phyloP scores from a whole-genome alignment of 2,329 filamentous ascomycete genomes.

The Ophiostoma triangulosporum region DNA sequence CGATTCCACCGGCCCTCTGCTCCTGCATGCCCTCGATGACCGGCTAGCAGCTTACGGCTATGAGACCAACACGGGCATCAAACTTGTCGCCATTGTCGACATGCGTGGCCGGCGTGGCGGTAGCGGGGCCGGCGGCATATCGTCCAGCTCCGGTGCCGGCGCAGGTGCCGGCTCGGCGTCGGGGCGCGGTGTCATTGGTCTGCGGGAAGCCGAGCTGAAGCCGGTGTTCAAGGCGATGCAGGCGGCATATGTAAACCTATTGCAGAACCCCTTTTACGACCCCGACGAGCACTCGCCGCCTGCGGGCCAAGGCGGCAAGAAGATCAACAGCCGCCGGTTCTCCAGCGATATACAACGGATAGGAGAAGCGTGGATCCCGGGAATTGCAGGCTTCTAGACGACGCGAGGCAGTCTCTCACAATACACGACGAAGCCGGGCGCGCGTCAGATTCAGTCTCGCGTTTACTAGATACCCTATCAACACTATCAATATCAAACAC shows the following conservation, averaged over 20 bases:
- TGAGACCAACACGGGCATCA: slow-evolving; percentile 89
- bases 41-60: slow-evolving; percentile 87
- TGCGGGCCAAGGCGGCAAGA: slow-evolving; percentile 40
- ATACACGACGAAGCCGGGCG: not conserved
- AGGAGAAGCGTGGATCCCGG: slow-evolving; percentile 72
- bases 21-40: slow-evolving; percentile 89
- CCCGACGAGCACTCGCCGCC: slow-evolving; percentile 68
- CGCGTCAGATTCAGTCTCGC: not conserved
- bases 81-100: slow-evolving; percentile 82
- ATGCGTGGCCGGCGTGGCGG: slow-evolving; percentile 55
- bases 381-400: slow-evolving; percentile 42
- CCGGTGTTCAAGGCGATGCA: slow-evolving; percentile 86
- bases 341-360: slow-evolving; percentile 71
- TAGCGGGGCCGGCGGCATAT: not conserved
- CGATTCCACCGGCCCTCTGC: slow-evolving; percentile 41
- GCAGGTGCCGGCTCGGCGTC: not conserved
- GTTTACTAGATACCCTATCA: not conserved
- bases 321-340: slow-evolving; percentile 74
- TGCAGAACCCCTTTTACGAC: slow-evolving; percentile 91
- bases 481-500: not conserved
- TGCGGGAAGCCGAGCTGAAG: slow-evolving; percentile 79
- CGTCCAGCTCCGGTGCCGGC: slow-evolving; percentile 15
- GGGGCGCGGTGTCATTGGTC: slow-evolving; percentile 33
- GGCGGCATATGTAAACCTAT: slow-evolving; percentile 72
- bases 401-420: not conserved